phyloP scores from a whole-genome alignment of 306 rosid genomes.

The Urtica urens region DNA sequence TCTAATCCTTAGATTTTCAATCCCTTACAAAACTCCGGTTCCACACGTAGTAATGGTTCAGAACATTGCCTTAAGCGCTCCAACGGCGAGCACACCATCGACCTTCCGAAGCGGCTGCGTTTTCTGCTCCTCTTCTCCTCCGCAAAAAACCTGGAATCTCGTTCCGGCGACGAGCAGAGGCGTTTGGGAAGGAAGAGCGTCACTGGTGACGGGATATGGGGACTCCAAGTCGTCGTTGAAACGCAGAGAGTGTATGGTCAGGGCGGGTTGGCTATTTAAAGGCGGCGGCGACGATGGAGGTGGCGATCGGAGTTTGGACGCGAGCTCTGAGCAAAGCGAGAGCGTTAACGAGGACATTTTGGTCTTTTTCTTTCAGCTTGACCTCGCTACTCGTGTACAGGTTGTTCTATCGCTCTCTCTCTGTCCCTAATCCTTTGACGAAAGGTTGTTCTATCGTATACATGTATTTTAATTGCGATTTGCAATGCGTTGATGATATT shows the following conservation, averaged over 20 bases:
- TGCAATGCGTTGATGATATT: not conserved
- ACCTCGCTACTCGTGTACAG: slow-evolving; percentile 92
- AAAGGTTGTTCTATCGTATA: not conserved
- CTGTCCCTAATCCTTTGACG: not conserved
- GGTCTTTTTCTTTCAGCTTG: slow-evolving; percentile 80
- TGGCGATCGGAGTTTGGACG: slow-evolving; percentile 41
- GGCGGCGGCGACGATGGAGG: slow-evolving; percentile 27
- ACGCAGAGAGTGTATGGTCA: slow-evolving; percentile 29
- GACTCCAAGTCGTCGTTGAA: slow-evolving; percentile 24
- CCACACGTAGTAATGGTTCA: slow-evolving; percentile 30
- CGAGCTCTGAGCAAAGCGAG: slow-evolving; percentile 70
- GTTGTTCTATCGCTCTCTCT: slow-evolving; percentile 15
- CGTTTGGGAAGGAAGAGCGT: slow-evolving; percentile 30
- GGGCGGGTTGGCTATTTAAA: slow-evolving; percentile 76
- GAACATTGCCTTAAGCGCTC: slow-evolving; percentile 28
- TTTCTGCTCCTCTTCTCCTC: slow-evolving; percentile 23
- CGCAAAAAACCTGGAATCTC: slow-evolving; percentile 37
- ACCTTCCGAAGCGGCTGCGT: slow-evolving; percentile 33
- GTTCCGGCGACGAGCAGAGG: slow-evolving; percentile 32
- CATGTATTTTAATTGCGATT: too few species aligned
- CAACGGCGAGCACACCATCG: slow-evolving; percentile 8
- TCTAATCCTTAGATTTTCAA: not conserved
- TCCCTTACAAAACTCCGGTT: not conserved
- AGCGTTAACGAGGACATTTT: slow-evolving; percentile 78
- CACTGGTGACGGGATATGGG: slow-evolving; percentile 27